Percentiles rank a stretch among this genome's conserved stretches.
These are phyloP conservation scores for Aureobasidium zeae DNA, from an alignment of 2,329 filamentous ascomycete species.

Conservation along the genomic window DNA sequence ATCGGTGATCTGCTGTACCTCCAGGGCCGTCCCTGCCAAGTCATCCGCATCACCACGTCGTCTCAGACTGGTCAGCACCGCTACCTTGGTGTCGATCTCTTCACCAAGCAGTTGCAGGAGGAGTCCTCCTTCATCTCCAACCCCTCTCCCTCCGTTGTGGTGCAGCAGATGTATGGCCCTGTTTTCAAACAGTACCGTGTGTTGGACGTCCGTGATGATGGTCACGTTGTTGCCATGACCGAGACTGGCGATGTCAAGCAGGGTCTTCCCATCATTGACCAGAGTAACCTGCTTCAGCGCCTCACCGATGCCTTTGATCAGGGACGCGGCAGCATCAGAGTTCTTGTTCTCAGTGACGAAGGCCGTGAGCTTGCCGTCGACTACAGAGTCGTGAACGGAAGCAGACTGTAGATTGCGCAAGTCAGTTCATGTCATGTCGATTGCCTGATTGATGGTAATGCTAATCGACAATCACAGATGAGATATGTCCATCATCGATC, in stretches of 20 bases:
- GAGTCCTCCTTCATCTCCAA: conserved; percentile 97
- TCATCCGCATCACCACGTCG: conserved; percentile 98
- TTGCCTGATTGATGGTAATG: too few species aligned
- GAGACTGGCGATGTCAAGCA: conserved; percentile 99
- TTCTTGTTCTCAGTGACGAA: conserved; percentile 89
- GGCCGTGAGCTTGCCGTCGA: conserved; percentile 93
- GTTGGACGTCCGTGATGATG: conserved; percentile 85
- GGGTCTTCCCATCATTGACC: conserved; percentile 82
- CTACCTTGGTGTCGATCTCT: conserved; percentile 98
- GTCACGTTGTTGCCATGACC: conserved; percentile 86
- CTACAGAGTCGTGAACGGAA: conserved; percentile 93
- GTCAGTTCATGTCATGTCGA: too few species aligned
- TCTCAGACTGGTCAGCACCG: conserved; percentile 98
- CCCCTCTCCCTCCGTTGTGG: conserved; percentile 89
- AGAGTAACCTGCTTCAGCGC: conserved; percentile 77
- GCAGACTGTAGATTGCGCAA: conserved; percentile 49
- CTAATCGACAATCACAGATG: too few species aligned
- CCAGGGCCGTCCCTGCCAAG: conserved; percentile 97
- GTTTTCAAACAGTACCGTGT: conserved; percentile 99
- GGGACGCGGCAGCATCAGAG: conserved; percentile 86
- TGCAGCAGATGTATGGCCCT: conserved; percentile 98
- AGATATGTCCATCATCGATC: too few species aligned
- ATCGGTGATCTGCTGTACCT: conserved; percentile 98
- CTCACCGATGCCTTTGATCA: conserved; percentile 78
- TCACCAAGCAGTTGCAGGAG: conserved; percentile 99